phyloP scores from a whole-genome alignment of 306 rosid species.

The Pterocarpus santalinus region DNA sequence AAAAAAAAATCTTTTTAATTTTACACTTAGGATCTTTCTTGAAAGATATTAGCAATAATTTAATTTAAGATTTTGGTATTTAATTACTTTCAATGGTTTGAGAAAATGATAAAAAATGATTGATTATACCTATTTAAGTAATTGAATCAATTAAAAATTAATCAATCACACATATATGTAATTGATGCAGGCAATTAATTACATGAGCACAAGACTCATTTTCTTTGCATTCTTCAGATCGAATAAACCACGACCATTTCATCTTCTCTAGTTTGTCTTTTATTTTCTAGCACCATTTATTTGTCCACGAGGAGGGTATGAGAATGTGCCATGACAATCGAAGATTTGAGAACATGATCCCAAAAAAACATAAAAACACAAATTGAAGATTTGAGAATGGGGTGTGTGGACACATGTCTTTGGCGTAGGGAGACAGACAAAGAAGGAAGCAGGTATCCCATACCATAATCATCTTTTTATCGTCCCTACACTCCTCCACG shows the following conservation, averaged over 20 bases:
- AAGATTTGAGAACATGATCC: no score
- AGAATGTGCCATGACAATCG: background rate
- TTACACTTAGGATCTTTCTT: no score
- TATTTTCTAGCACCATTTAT: background rate
- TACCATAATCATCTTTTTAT: background rate
- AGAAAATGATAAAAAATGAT: no score
- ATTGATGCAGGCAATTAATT: background rate
- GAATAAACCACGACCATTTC: background rate
- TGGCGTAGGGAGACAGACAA: background rate
- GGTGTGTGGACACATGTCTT: slow-evolving; percentile 22
- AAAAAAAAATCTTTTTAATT: no score
- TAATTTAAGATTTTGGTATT: no score
- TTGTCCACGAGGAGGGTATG: background rate
- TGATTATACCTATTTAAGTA: no score
- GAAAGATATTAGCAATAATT: no score
- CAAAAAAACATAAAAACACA: no score
- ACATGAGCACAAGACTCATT: background rate
- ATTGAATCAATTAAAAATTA: no score
- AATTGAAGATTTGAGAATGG: background rate
- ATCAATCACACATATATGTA: background rate
- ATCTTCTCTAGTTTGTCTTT: background rate
- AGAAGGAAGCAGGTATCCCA: background rate
- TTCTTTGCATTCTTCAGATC: no score
- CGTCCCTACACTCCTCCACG: background rate
- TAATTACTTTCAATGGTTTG: no score